Conservation (phyloP, 345 rosid species). For the Streptanthus diversifolius region DNA sequence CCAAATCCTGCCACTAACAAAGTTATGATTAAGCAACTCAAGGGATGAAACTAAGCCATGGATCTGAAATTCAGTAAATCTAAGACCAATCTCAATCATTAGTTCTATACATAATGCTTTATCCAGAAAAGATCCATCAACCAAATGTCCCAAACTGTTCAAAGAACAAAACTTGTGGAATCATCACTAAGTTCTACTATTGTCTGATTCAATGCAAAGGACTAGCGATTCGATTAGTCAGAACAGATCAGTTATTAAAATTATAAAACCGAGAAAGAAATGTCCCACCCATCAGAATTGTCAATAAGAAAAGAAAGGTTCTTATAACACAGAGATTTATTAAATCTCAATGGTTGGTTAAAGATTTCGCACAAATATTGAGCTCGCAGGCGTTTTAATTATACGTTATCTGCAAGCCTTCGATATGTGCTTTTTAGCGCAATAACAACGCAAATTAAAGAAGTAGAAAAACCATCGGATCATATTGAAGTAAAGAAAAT, state of each 20-base stretch:
- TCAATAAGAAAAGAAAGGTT: slow-evolving; percentile 19
- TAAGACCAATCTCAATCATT: neutral
- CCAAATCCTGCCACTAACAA: slow-evolving; percentile 22
- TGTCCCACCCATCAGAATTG: slow-evolving; percentile 26
- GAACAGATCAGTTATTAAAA: neutral
- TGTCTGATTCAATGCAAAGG: neutral
- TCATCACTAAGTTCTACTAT: neutral
- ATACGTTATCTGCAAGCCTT: slow-evolving; percentile 62
- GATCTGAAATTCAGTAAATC: neutral
- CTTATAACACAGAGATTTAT: slow-evolving; percentile 36
- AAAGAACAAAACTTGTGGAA: neutral
- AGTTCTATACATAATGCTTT: neutral
- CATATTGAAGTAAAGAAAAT: neutral
- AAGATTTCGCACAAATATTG: slow-evolving; percentile 75
- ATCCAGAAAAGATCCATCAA: neutral
- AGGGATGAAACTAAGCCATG: neutral
- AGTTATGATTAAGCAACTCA: neutral
- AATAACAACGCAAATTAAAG: neutral
- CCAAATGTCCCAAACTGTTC: neutral
- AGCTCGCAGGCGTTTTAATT: slow-evolving; percentile 50
- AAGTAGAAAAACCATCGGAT: neutral
- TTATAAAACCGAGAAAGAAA: neutral
- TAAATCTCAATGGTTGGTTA: slow-evolving; percentile 23
- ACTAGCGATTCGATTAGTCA: neutral
- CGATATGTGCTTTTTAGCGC: slow-evolving; percentile 64